A percentile compares a stretch with the other conserved stretches of the same genome.
phyloP scores from a whole-genome alignment of 176 grass and related monocot species.

The Eleusine coracana region DNA sequence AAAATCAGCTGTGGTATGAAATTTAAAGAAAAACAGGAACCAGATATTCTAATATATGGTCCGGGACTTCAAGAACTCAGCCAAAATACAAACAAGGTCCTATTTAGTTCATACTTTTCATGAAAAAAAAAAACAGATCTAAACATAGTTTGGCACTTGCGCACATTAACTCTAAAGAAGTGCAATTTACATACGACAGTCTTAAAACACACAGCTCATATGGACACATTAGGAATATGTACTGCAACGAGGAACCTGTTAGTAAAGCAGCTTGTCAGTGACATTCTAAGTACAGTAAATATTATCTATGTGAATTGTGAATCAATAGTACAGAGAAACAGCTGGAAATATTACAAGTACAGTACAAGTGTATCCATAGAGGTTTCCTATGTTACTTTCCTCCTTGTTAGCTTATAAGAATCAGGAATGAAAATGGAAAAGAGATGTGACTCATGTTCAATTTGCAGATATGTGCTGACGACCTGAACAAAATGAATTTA shows the following conservation, averaged over 20 bases:
- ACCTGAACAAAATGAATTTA: not conserved
- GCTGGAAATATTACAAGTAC: not conserved
- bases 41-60: not conserved
- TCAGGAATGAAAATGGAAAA: not conserved
- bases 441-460: not conserved
- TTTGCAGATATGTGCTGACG: not conserved
- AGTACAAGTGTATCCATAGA: not conserved
- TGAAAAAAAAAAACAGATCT: not conserved
- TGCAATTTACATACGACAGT: not conserved
- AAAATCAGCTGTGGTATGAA: not conserved
- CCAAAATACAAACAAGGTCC: not conserved
- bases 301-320: not conserved
- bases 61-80: not conserved
- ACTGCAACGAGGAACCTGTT: not conserved
- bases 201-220: not conserved
- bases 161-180: not conserved
- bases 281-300: not conserved
- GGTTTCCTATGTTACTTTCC: not conserved
- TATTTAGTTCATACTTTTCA: not conserved
- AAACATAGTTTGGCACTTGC: not conserved
- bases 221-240: not conserved
- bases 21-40: not conserved
- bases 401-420: not conserved
- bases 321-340: not conserved
- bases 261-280: not conserved